Evolutionary conservation across 1,284 basidiomycete species (phyloP), one percentile per base, ranked within the genome.

Genomic region (Peniophora sp.): DNA sequence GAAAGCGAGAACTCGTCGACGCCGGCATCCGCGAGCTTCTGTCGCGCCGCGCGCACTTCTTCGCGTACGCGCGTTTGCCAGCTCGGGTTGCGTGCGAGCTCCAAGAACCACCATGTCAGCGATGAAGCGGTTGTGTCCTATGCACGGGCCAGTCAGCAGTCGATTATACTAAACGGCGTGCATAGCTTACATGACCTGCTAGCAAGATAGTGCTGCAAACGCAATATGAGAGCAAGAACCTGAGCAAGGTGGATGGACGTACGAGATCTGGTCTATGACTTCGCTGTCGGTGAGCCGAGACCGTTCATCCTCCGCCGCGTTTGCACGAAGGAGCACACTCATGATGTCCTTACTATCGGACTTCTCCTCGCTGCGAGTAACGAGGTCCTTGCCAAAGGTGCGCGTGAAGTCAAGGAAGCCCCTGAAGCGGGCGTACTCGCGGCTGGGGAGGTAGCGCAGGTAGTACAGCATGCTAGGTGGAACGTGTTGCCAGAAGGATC

Each of bases 21-120:
- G 57, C 24, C 66, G 61, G 44, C 64, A 66, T 2, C 81, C 62
- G 52, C 81, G 72, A 12, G 81, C 74, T 62, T 73, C 74, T 14
- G 56, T 55, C 24, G 64, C 55, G 10, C 67, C 54, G 49, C 59
- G 52, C 24, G 54, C 22, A 84, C 64, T 55, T 86, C 83, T 17
- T 73, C 67, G 3, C 81, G 74, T 10, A 85, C 65, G 39, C 66
- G 70, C 37, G 65, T 57, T 60, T 85, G 81, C 12, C 71, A 65
- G 2, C 73, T 70, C 0, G 66, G 74, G 49, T 76, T 58, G 35
- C 66, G 66, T 0, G 73, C 70, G 1, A 85, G 72, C 57, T 80
- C 75, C 51, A 60, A 63, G 12, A 67, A 56, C n/a, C 61, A 61
- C 60, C 63, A 66, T 12, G 60, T 60, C 23, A 66, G 51, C 23